These are phyloP conservation scores for Paramecium primaurelia DNA, from an alignment of 73 alveolate genomes.

Conservation along the genomic window DNA sequence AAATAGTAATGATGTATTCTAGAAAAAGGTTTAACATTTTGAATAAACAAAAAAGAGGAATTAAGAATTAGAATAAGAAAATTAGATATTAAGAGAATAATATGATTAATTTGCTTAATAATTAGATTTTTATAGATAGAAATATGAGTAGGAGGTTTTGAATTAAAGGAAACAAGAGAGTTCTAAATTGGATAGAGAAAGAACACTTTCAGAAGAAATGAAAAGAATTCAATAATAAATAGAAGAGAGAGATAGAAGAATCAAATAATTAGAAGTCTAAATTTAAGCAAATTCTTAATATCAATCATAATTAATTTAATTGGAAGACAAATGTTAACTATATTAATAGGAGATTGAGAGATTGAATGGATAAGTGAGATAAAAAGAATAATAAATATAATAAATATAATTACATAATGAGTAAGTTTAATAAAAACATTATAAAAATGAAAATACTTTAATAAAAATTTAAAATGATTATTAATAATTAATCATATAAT, in stretches of 20 bases:
- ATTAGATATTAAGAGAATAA: background rate
- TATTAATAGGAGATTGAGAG: background rate
- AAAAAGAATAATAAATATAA: background rate
- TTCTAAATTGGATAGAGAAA: background rate
- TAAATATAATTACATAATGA: background rate
- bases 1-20: conserved; percentile 22
- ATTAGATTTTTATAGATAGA: background rate
- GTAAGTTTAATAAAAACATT: background rate
- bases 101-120: conserved; percentile 12
- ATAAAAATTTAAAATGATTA: background rate
- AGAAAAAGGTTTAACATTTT: background rate
- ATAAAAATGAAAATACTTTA: conserved; percentile 3
- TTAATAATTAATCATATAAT: background rate
- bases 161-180: background rate
- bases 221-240: background rate
- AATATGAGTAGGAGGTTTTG: background rate
- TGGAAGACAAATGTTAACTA: background rate
- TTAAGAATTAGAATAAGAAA: conserved; percentile 8
- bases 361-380: background rate
- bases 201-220: background rate
- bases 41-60: background rate
- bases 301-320: background rate
- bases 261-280: background rate
- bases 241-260: conserved; percentile 9
- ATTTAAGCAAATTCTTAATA: background rate